Base-by-base conservation (phyloP, 1,139 yeast genomes). In the Suhomyces anneliseae region DNA sequence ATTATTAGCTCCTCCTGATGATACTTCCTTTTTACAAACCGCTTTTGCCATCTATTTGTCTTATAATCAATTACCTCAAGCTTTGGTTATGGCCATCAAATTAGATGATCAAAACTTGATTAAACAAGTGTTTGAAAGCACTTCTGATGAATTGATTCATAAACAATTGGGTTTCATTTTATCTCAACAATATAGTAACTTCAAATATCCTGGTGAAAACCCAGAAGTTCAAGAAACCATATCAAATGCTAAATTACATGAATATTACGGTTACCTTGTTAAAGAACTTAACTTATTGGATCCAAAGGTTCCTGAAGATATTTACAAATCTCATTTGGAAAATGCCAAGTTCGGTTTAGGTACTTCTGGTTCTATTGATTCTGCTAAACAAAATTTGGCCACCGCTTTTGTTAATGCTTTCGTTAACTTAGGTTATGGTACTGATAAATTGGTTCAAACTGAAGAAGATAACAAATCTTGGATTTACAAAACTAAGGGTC, bases 301-400 rank as follows among this genome's bases (percentile, higher is more conserved):
- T 45, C 96, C 98, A 45, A 89, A 89, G 67, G 87, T 87, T 14
- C 99, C 99, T 9, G 97, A 92, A 69, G 99, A 95, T 68, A 82
- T 93, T 51, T 92, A 90, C 71, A 92, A 92, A 66, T 83, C 92
- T 32, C 97, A 93, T 64, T 76, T 92, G 58, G 98, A 92, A 61
- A 82, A 78, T 54, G 72, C 87, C 15, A 74, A 79, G 50, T 76
- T 78, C 49, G 83, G 86, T 8, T 62, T 72, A 48, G 78, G 81
- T 12, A 77, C 86, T 33, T 76, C 82, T 32, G 79, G 87, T 3
- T 80, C 87, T n/a, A 75, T 90, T 55, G 97, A 90, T 66, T 88
- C 97, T 38, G 97, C 97, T 15, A 92, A 90, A 64, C 98, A 93
- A 68, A 93, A 92, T 65, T 77, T 93, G 60, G 99, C 98, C n/a